Conservation (phyloP, 306 rosid species). For the Quillaja saponaria region DNA sequence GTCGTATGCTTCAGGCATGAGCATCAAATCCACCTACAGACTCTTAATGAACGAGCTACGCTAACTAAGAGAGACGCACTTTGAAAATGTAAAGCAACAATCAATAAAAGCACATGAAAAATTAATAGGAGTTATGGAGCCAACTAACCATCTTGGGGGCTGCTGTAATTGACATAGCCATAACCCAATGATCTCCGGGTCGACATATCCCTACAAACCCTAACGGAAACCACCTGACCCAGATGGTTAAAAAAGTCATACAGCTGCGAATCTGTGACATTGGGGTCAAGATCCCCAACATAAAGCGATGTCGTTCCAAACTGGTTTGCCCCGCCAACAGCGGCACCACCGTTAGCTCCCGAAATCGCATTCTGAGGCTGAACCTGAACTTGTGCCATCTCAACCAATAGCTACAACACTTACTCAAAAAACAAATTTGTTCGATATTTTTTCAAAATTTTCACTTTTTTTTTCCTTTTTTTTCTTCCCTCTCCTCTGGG, state of each 20-base stretch:
- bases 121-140: not conserved
- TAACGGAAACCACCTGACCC: constrained; percentile 92
- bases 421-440: not conserved
- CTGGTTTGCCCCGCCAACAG: constrained; percentile 56
- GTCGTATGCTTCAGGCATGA: no score
- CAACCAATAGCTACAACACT: constrained; percentile 21
- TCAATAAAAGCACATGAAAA: no score
- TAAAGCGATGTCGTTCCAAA: constrained; percentile 87
- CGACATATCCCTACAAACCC: constrained; percentile 96
- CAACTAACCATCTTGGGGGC: constrained; percentile 74
- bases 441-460: not conserved
- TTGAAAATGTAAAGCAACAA: no score
- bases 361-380: constrained; percentile 68
- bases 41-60: no score
- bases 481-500: constrained; percentile 92
- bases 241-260: constrained; percentile 84
- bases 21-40: no score
- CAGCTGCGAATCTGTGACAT: constrained; percentile 85
- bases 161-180: constrained; percentile 86
- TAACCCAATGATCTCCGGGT: constrained; percentile 91
- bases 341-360: constrained; percentile 54
- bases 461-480: constrained; percentile 3
- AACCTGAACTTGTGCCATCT: constrained; percentile 88
- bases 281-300: constrained; percentile 91
- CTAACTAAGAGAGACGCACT: no score